Evolutionary conservation across 345 rosid genomes (phyloP).

Genomic region (Trapa bicornis): DNA sequence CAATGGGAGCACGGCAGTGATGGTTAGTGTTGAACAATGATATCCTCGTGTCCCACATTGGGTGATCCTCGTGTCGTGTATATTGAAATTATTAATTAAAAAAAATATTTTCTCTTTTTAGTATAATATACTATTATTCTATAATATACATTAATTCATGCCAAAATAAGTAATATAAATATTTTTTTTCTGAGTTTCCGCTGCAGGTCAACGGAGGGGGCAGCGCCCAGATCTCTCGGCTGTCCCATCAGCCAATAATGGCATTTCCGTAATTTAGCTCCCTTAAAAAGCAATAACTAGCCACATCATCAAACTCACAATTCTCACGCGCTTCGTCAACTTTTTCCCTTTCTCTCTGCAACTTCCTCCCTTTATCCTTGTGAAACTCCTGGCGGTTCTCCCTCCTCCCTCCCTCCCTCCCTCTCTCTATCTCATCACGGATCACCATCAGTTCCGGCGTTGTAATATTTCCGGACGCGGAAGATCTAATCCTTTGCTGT

Average conservation of each 20-base stretch:
- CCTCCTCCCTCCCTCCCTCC: background rate
- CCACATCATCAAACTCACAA: background rate
- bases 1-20: no score
- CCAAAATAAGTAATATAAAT: no score
- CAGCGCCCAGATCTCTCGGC: background rate
- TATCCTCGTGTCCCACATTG: no score
- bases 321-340: conserved; percentile 24
- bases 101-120: no score
- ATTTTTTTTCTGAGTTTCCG: background rate
- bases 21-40: no score
- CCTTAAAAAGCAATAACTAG: background rate
- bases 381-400: background rate
- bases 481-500: no score
- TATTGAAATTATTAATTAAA: no score
- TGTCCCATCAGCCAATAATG: conserved; percentile 3
- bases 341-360: conserved; percentile 2
- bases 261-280: conserved; percentile 9
- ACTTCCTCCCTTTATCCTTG: background rate
- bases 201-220: background rate
- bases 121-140: no score
- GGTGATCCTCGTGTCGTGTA: no score
- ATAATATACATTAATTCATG: no score
- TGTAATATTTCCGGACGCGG: no score
- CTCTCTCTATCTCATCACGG: conserved; percentile 6
- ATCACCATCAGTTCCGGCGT: no score